Evolutionary conservation across 345 rosid species (phyloP).

Genomic region (Eucalyptus victrix): DNA sequence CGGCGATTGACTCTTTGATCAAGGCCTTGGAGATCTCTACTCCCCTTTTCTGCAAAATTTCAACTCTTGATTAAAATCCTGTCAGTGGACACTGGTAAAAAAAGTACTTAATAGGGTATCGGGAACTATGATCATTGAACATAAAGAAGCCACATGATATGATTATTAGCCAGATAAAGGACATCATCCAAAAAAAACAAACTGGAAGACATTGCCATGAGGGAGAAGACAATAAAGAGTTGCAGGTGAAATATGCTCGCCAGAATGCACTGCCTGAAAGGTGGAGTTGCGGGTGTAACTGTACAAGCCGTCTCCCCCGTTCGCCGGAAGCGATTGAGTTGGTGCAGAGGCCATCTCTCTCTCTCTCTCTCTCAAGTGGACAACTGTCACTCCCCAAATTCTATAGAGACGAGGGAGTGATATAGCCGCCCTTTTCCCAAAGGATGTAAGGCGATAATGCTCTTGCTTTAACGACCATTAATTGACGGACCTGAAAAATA

Average conservation of each 20-base stretch:
- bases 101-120: background rate
- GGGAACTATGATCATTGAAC: background rate
- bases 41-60: slow-evolving; percentile 9
- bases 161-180: background rate
- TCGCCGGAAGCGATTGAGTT: background rate
- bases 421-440: too few species aligned
- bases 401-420: too few species aligned
- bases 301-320: background rate
- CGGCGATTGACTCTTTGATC: slow-evolving; percentile 18
- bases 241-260: background rate
- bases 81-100: background rate
- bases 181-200: background rate
- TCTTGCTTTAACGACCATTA: too few species aligned
- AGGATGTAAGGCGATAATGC: too few species aligned
- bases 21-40: slow-evolving; percentile 5
- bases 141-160: background rate
- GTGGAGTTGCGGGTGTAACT: background rate
- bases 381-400: too few species aligned
- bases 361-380: background rate
- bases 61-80: background rate
- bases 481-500: too few species aligned
- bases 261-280: background rate
- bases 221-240: background rate
- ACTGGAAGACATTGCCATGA: background rate
- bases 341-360: background rate